Evolutionary conservation across 331 rosid species (phyloP).

Genomic region (Saraca asoca): DNA sequence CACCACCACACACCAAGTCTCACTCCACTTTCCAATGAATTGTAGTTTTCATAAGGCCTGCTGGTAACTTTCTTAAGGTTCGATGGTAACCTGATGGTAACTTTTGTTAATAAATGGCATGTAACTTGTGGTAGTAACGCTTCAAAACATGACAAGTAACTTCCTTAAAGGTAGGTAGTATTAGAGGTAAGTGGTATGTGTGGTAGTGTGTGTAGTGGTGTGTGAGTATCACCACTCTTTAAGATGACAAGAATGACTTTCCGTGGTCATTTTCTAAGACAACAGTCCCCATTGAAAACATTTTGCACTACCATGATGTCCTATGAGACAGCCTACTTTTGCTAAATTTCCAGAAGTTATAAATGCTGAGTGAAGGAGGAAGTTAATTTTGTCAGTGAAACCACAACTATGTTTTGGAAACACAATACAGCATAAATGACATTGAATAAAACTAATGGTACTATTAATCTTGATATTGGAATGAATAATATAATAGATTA

Average conservation of each 20-base stretch:
- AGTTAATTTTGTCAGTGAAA: slow-evolving; percentile 8
- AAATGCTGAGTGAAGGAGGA: background rate
- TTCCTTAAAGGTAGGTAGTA: too few relatives aligned
- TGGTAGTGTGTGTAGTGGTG: too few relatives aligned
- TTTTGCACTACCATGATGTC: slow-evolving; percentile 16
- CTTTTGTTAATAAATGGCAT: too few relatives aligned
- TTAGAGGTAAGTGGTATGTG: too few relatives aligned
- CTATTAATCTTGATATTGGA: slow-evolving; percentile 11
- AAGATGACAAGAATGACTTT: slow-evolving; percentile 25
- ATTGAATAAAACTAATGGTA: slow-evolving; percentile 15
- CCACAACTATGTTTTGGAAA: background rate
- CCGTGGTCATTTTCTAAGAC: slow-evolving; percentile 15
- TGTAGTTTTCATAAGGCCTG: too few relatives aligned
- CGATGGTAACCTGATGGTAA: too few relatives aligned
- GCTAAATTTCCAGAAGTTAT: slow-evolving; percentile 20
- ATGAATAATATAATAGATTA: slow-evolving; percentile 5
- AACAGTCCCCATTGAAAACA: slow-evolving; percentile 7
- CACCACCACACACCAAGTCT: too few relatives aligned
- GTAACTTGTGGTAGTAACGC: too few relatives aligned
- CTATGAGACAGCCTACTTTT: slow-evolving; percentile 14
- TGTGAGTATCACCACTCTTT: too few relatives aligned
- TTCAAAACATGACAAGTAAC: too few relatives aligned
- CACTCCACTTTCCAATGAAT: too few relatives aligned
- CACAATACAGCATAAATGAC: background rate
- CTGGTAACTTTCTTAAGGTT: too few relatives aligned